Evolutionary conservation across 345 rosid species (phyloP), one percentile per base, ranked within the genome.

Genomic region (Linum lewisii): DNA sequence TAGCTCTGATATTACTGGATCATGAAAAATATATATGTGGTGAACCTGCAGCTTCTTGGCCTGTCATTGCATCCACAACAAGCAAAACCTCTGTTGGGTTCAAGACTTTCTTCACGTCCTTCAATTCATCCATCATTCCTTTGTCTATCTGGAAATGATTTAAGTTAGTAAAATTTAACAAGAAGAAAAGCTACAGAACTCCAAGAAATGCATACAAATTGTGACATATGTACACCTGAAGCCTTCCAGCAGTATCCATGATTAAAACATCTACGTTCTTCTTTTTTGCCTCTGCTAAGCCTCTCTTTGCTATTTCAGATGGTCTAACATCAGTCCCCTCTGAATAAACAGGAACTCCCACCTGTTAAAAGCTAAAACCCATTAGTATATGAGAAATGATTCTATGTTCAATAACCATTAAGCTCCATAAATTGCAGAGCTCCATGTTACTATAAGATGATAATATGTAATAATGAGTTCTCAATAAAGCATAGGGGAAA

Each of bases 41-140:
- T 15, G 44, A 51, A 89, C 99, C 95, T 63, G 91, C 99, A 68
- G 97, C 97, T 87, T 93, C 99, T 81, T 93, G 99, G 60, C 97
- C 99, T 49, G 99, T 89, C 95, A 93, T 93, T 64, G 97, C 97
- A 84, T 93, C 99, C 61, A 89, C 99, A 57, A 93, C 95, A 58
- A 93, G 94, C 76, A 93, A 78, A 19, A 89, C 90, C 78, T 93
- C 99, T 15, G 92, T 85, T 53, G 97, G 95, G 75, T 85, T 93
- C 58, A 89, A 58, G 42, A 75, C 79, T 58, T 73, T 80, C 80
- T 89, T 93, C 77, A 93, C 91, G n/a, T 89, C 90, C 76, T 93
- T 93, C 73, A 89, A 76, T 76, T 93, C 99, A 51, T 89, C 94
- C 99, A 93, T 93, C 99, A 89, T 93, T 50, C 73, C 83, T 81